Evolutionary conservation across 2,329 filamentous ascomycete species (phyloP).

Genomic region (Whalleya microplaca): DNA sequence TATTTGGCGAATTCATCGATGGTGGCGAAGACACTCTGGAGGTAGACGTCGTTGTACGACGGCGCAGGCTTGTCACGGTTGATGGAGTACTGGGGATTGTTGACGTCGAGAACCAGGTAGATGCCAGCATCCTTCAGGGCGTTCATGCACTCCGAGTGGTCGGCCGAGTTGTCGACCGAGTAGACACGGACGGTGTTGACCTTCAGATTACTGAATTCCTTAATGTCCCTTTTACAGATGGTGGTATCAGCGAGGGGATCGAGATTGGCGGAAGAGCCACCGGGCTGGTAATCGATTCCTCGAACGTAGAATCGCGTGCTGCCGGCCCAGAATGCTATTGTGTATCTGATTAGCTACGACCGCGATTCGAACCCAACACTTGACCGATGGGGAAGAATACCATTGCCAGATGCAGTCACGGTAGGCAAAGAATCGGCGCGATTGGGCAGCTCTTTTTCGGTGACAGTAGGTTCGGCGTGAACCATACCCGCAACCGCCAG

Average conservation of each 20-base stretch:
- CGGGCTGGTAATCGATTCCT: slow-evolving; percentile 67
- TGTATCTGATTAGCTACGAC: slow-evolving; percentile 20
- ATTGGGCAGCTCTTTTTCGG: slow-evolving; percentile 49
- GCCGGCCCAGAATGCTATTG: slow-evolving; percentile 60
- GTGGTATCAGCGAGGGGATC: slow-evolving; percentile 77
- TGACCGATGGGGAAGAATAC: slow-evolving; percentile 40
- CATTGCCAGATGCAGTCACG: slow-evolving; percentile 61
- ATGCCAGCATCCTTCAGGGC: slow-evolving; percentile 81
- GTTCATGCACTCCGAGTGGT: slow-evolving; percentile 86
- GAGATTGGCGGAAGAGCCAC: slow-evolving; percentile 55
- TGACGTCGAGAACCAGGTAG: slow-evolving; percentile 90
- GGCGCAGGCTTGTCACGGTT: slow-evolving; percentile 72
- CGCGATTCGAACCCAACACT: neutral
- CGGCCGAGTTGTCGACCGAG: slow-evolving; percentile 81
- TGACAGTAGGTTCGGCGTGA: slow-evolving; percentile 54
- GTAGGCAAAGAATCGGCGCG: slow-evolving; percentile 55
- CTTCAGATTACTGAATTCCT: slow-evolving; percentile 80
- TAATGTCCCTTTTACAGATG: slow-evolving; percentile 78
- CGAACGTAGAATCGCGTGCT: slow-evolving; percentile 61
- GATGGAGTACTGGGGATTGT: slow-evolving; percentile 86
- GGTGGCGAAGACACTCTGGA: slow-evolving; percentile 84
- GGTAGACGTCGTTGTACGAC: slow-evolving; percentile 87
- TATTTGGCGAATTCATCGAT: slow-evolving; percentile 84
- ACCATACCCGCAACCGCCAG: slow-evolving; percentile 51
- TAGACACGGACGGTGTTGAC: slow-evolving; percentile 93